Base-by-base conservation (phyloP, 257 asterid species). In the Penstemon newberryi region DNA sequence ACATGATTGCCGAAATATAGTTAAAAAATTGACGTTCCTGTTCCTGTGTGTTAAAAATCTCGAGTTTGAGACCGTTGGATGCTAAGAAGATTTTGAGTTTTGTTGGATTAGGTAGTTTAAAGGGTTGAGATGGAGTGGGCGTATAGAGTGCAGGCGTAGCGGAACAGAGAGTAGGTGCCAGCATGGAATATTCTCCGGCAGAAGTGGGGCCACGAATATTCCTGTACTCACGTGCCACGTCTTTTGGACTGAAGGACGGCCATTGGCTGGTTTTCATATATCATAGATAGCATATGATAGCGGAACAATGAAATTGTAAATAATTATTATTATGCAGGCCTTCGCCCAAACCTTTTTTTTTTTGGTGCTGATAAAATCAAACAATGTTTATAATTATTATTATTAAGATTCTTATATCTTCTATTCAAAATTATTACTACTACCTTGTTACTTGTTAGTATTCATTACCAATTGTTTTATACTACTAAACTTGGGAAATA, bases 201-300 rank as follows among this genome's bases (percentile, higher is more conserved):
- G 73, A 80, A 63, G 66, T 63, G 92, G 85, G 77, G 78, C 69
- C 77, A 70, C 41, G 95, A 90, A 87, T 90, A 87, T 87, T 87
- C 86, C 72, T 55, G 77, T 64, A 59, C 8, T 81, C 95, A 90
- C 93, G 88, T 87, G 96, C 85, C 91, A 90, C 91, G 95, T 90
- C 89, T 76, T 78, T 71, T 81, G 67, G 65, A 65, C 70, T 58
- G 67, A 53, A 2, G 65, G 78, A 66, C 65, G 79, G 71, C 66
- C 50, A 50, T 62, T 58, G 62, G 63, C 45, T 72, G 72, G 53
- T 71, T 58, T 54, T 69, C 33, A 25, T 1, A 1, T 25, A 25
- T 25, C 1, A 25, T 25, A 25, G 33, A 25, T 25, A 25, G 2
- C 2, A 25, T 25, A 2, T 1, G 33, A 25, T 25, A 25, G 33